Evolutionary conservation across 768 basidiomycete genomes (phyloP).

Genomic region (Collybiopsis confluens): DNA sequence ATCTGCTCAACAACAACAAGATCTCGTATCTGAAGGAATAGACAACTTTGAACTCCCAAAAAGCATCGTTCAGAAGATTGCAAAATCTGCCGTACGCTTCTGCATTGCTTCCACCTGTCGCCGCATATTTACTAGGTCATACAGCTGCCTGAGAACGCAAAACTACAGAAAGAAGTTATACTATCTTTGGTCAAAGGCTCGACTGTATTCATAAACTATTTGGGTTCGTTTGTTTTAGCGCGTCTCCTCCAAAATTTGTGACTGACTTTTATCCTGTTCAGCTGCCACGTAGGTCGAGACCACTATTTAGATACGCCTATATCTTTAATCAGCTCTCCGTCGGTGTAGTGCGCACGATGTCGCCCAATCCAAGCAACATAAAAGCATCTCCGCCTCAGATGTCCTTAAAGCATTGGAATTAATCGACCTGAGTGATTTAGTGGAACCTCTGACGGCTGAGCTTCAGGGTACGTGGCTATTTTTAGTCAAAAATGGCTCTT

Average conservation of each 20-base stretch:
- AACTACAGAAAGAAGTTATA: conserved; percentile 87
- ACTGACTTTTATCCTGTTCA: too few species aligned
- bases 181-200: conserved; percentile 82
- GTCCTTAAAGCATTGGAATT: conserved; percentile 83
- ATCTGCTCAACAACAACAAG: conserved; percentile 75
- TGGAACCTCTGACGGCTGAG: conserved; percentile 58
- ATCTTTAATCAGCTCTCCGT: not conserved
- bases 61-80: conserved; percentile 76
- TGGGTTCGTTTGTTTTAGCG: conserved; percentile 57
- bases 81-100: conserved; percentile 70
- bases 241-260: too few species aligned
- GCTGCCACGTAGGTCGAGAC: conserved; percentile 47
- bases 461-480: conserved; percentile 47
- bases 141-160: conserved; percentile 80
- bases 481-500: not conserved
- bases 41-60: conserved; percentile 89
- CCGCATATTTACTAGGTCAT: not conserved
- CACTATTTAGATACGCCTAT: conserved; percentile 14
- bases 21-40: conserved; percentile 77
- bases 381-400: conserved; percentile 85
- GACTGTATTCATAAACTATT: conserved; percentile 92
- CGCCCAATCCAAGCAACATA: conserved; percentile 78
- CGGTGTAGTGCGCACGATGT: conserved; percentile 77
- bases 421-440: conserved; percentile 72
- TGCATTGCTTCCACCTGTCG: not conserved